Percentiles rank a stretch among this genome's conserved stretches.
Conservation (phyloP, 345 rosid genomes). For the Clausena lansium region DNA sequence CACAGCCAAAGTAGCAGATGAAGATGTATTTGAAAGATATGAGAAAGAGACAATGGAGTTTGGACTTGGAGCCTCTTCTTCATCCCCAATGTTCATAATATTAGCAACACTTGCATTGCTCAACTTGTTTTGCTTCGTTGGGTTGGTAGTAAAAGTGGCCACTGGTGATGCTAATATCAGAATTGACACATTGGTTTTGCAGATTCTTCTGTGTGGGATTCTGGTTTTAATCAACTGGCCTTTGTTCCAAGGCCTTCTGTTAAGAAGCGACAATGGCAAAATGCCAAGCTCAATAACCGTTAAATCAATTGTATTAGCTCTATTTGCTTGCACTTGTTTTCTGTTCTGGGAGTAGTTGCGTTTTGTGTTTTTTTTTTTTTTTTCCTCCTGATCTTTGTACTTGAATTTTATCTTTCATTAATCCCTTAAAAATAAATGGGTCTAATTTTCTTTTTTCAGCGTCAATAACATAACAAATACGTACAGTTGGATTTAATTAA, state of each 20-base stretch:
- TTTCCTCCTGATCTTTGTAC: no score
- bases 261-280: conserved; percentile 65
- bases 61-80: conserved; percentile 61
- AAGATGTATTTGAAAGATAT: conserved; percentile 47
- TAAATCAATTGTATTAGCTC: conserved; percentile 41
- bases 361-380: no score
- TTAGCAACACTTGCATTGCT: conserved; percentile 63
- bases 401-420: no score
- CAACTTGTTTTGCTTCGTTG: conserved; percentile 42
- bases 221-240: conserved; percentile 62
- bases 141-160: conserved; percentile 21
- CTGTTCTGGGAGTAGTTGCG: conserved; percentile 15
- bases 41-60: conserved; percentile 67
- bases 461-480: no score
- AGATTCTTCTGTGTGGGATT: conserved; percentile 44
- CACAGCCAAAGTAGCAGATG: conserved; percentile 65
- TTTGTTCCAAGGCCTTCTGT: conserved; percentile 51
- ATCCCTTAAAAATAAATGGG: no score
- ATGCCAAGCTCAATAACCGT: conserved; percentile 45
- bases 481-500: no score
- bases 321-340: conserved; percentile 42
- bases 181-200: conserved; percentile 37
- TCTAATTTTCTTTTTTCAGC: no score
- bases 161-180: background rate
- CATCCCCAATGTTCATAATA: conserved; percentile 58